Base-by-base conservation (phyloP, 1,139 yeast genomes). In the Arxiozyma bovina region DNA sequence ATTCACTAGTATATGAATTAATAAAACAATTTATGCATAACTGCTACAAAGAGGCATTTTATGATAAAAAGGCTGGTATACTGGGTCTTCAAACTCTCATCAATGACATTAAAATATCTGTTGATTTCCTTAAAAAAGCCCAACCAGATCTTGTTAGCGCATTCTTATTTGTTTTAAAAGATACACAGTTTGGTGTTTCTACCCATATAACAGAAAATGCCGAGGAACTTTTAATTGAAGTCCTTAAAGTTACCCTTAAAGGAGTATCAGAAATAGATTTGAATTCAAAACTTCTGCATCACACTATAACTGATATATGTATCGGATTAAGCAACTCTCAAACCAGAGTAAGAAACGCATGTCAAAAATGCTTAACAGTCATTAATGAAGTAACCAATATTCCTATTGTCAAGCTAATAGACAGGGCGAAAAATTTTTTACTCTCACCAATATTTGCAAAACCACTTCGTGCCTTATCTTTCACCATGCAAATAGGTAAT, bases 401-500 rank as follows among this genome's bases (percentile, higher is more conserved):
- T 23, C 79, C 94, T 1, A 77, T 90, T 52, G 80, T 93, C 1
- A 80, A 83, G 1, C 79, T 94, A 60, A 83, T 94, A 70, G 81
- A 82, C 12, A 95, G 95, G 18, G 90, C 94, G 51, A 88, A 89
- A 62, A 85, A 82, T 48, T 80, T 91, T 49, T 74, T 94, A 48
- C 73, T 94, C 50, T 88, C 95, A 0, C 99, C 99, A 9, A 93
- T 94, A 46, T 94, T 93, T 73, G 96, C 96, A 7, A 94, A 94
- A 66, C 99, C 99, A 0, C 73, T 94, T 57, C 78, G 99, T 58
- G 99, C 99, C 0, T 76, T 94, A 58, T 99, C 99, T 0, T 93
- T 94, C 73, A 95, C 97, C 3, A 93, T 91, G 96, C 99, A 94
- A 72, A 93, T 94, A 55, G 99, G 99, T 41, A 91, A 93, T 69